Conservation (phyloP, 495 filamentous ascomycete genomes). For the Lophium mytilinum region DNA sequence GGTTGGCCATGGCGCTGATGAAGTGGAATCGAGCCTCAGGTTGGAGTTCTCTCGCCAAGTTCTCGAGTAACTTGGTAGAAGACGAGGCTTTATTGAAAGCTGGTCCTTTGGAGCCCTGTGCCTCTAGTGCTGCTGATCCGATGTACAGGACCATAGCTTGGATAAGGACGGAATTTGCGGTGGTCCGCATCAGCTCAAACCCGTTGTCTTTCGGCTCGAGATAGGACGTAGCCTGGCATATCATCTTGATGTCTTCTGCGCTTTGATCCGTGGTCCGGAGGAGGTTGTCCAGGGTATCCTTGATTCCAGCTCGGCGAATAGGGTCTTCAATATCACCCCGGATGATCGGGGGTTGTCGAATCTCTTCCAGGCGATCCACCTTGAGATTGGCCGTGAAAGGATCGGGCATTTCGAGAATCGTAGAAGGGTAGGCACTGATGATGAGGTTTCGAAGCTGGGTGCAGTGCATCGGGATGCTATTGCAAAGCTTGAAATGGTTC, state of each 20-base stretch:
- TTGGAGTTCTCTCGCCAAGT: constrained; percentile 60
- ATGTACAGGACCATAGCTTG: constrained; percentile 79
- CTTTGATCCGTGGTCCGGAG: constrained; percentile 47
- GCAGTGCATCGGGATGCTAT: constrained; percentile 75
- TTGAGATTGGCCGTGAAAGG: constrained; percentile 73
- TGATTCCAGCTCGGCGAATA: constrained; percentile 54
- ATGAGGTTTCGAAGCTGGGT: constrained; percentile 85
- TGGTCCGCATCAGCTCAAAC: constrained; percentile 51
- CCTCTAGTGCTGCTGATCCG: constrained; percentile 58
- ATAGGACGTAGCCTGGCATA: constrained; percentile 58
- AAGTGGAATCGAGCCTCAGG: constrained; percentile 82
- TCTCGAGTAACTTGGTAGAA: constrained; percentile 67
- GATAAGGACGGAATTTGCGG: constrained; percentile 62
- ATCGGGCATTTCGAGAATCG: constrained; percentile 69
- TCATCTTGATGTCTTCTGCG: constrained; percentile 60
- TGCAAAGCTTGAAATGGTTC: constrained; percentile 77
- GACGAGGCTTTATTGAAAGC: constrained; percentile 61
- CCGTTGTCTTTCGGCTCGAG: constrained; percentile 46
- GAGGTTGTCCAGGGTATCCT: constrained; percentile 57
- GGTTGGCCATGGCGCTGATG: constrained; percentile 75
- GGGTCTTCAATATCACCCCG: constrained; percentile 52
- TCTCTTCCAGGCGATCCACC: constrained; percentile 70
- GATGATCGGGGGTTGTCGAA: constrained; percentile 56
- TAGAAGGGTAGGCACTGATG: constrained; percentile 71
- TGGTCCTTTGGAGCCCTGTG: constrained; percentile 49